These are phyloP conservation scores for Lactarius quietus DNA, from an alignment of 768 basidiomycete species.

Conservation along the genomic window DNA sequence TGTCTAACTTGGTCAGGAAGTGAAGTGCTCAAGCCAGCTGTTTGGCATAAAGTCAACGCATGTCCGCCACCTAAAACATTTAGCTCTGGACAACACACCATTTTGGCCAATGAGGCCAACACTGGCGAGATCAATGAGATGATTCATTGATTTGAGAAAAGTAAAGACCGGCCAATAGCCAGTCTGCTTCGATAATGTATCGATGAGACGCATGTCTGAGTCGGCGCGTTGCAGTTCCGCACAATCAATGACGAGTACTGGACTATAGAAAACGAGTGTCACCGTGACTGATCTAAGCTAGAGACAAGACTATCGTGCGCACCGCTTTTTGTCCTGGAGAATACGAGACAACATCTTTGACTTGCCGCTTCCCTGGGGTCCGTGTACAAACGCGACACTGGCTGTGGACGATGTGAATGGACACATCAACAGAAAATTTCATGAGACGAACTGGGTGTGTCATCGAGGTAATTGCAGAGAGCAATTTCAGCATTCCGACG, in stretches of 20 bases:
- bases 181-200: conserved; percentile 70
- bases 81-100: conserved; percentile 41
- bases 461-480: conserved; percentile 67
- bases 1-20: conserved; percentile 79
- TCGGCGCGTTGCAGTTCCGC: conserved; percentile 62
- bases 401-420: conserved; percentile 36
- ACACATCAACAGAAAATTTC: neutral
- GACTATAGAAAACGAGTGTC: conserved; percentile 44
- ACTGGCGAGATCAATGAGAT: conserved; percentile 86
- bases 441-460: conserved; percentile 60
- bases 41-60: conserved; percentile 1
- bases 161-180: conserved; percentile 90
- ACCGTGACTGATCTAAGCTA: neutral
- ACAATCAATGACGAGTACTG: conserved; percentile 78
- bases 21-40: conserved; percentile 81
- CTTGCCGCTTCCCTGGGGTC: conserved; percentile 84
- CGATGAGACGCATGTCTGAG: conserved; percentile 66
- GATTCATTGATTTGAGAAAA: conserved; percentile 75
- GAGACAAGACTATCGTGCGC: conserved; percentile 12
- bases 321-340: conserved; percentile 54
- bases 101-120: conserved; percentile 96
- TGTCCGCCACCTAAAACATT: neutral
- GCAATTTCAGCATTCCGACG: conserved; percentile 69
- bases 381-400: conserved; percentile 76
- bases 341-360: conserved; percentile 52